Base-by-base conservation (phyloP, 1,139 yeast genomes). In the Lodderomyces theae region DNA sequence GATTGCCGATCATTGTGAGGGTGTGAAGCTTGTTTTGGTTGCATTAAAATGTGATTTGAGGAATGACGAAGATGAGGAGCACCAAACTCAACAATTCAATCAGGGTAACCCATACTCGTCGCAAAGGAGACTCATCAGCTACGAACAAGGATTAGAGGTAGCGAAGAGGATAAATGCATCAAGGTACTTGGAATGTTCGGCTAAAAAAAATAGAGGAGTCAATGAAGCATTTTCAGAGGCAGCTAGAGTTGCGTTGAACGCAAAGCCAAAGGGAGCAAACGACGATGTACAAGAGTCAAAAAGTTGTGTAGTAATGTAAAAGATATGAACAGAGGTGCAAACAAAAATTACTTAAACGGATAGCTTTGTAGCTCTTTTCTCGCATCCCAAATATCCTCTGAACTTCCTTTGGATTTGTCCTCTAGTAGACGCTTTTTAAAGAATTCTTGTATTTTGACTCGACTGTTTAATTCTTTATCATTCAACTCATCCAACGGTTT, bases 161-260 rank as follows among this genome's bases (percentile, higher is more conserved):
- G 97, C 97, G 26, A 87, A 84, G 54, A 77, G 77, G 55, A 82
- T 87, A 36, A 94, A 94, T 15, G 95, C 95, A 1, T 68, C 86
- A 54, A 77, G 94, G 53, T 86, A 87, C 58, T 72, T 88, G 60
- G 97, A 90, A 62, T 90, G 97, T 64, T 86, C 95, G 23, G 97
- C 97, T 6, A 88, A 88, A 68, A 82, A 83, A 61, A 89, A 88
- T 62, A 76, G 94, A 56, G 97, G 97, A 49, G 97, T 89, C 21
- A 89, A 90, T 55, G 97, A 90, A 64, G 96, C 96, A 7, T 89
- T 89, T 61, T 87, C 96, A 0, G 97, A 90, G 63, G 97, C 96
- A 37, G 96, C 97, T 7, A 79, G 97, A 61, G 89, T 96, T 60
- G 97, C 97, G 4, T 74, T 92, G 53, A 84, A 87, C 50, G 96